These are phyloP conservation scores for Parafenestella ontariensis DNA, from an alignment of 2,329 filamentous ascomycete genomes.

Conservation along the genomic window DNA sequence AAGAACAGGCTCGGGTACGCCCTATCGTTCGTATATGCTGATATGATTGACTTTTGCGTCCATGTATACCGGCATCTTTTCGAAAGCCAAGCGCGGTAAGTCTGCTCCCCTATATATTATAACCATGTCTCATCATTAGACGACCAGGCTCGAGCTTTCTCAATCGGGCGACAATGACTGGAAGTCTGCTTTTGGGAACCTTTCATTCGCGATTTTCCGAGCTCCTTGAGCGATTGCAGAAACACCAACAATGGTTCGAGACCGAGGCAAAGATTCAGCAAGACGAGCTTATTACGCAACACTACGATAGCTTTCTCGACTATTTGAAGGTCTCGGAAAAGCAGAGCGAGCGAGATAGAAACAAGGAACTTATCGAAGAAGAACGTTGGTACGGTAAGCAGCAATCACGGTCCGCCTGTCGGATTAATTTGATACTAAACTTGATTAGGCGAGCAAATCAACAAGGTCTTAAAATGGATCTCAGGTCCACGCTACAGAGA, in stretches of 20 bases:
- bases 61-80: neutral
- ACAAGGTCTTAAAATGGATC: neutral
- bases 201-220: neutral
- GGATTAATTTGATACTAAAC: neutral
- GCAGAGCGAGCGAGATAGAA: neutral
- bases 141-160: neutral
- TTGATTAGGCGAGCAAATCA: neutral
- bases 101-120: neutral
- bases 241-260: neutral
- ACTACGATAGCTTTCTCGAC: neutral
- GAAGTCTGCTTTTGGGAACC: neutral
- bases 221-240: neutral
- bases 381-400: neutral
- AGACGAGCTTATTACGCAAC: neutral
- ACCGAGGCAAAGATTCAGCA: conserved; percentile 1
- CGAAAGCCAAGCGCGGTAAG: neutral
- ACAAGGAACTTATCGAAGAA: neutral
- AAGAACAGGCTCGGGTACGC: neutral
- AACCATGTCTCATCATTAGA: neutral
- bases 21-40: neutral
- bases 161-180: neutral
- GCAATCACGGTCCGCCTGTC: neutral
- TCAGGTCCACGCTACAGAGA: neutral
- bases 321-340: neutral
- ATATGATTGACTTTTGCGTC: neutral